Conservation (phyloP, 257 asterid species). For the Salvia hispanica region DNA sequence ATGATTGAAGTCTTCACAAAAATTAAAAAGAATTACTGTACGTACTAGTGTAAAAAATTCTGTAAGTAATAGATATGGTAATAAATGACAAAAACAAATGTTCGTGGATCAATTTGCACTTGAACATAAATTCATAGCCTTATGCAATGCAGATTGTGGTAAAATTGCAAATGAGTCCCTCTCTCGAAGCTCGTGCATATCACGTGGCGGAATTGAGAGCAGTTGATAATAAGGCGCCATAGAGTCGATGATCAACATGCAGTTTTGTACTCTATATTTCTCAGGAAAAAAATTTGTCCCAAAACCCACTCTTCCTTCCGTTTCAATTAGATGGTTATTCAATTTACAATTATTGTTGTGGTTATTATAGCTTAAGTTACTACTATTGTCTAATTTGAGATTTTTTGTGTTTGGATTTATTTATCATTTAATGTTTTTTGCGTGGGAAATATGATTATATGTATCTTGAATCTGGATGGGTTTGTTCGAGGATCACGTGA, state of each 20-base stretch:
- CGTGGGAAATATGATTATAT: slow-evolving; percentile 3
- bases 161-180: background rate
- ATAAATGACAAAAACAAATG: too few relatives aligned
- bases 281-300: slow-evolving; percentile 25
- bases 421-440: background rate
- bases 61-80: too few relatives aligned
- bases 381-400: background rate
- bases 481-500: slow-evolving; percentile 18
- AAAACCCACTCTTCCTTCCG: slow-evolving; percentile 39
- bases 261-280: slow-evolving; percentile 3
- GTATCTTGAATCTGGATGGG: background rate
- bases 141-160: background rate
- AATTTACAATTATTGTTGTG: slow-evolving; percentile 12
- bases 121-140: too few relatives aligned
- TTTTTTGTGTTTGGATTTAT: slow-evolving; percentile 18
- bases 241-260: slow-evolving; percentile 14
- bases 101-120: too few relatives aligned
- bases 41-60: too few relatives aligned
- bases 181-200: slow-evolving; percentile 12
- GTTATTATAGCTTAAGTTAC: slow-evolving; percentile 17
- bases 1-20: too few relatives aligned
- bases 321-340: slow-evolving; percentile 29
- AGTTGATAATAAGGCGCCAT: slow-evolving; percentile 46
- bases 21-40: too few relatives aligned
- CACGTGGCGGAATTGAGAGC: slow-evolving; percentile 23